Evolutionary conservation across 1,139 yeast species (phyloP).

Genomic region (Yamadazyma diddensiae): DNA sequence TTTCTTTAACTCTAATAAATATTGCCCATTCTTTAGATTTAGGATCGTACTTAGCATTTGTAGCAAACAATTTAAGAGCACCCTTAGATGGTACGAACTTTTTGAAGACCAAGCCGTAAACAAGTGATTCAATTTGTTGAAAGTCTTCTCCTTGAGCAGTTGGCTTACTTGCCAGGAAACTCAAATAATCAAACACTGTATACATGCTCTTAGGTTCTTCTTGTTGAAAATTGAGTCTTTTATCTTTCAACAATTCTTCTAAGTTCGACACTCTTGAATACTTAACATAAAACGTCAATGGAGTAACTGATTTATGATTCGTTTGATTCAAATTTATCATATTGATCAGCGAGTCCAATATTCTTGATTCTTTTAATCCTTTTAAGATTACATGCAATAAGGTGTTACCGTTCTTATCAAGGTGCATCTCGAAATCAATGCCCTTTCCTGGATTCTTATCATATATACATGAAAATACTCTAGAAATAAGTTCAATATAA

Average conservation of each 20-base stretch:
- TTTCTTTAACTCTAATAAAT: slow-evolving; percentile 16
- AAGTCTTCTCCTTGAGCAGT: slow-evolving; percentile 28
- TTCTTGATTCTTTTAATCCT: slow-evolving; percentile 36
- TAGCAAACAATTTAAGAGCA: slow-evolving; percentile 20
- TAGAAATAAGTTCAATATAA: slow-evolving; percentile 49
- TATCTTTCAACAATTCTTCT: slow-evolving; percentile 41
- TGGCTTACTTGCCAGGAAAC: slow-evolving; percentile 32
- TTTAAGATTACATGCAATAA: slow-evolving; percentile 65
- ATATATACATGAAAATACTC: slow-evolving; percentile 46
- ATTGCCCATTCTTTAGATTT: slow-evolving; percentile 34
- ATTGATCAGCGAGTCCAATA: slow-evolving; percentile 30
- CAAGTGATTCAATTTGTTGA: slow-evolving; percentile 35
- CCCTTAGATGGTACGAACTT: slow-evolving; percentile 21
- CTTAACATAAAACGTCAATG: slow-evolving; percentile 68
- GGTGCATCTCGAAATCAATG: slow-evolving; percentile 56
- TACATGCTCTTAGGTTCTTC: slow-evolving; percentile 45
- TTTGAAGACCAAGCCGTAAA: slow-evolving; percentile 39
- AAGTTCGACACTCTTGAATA: slow-evolving; percentile 66
- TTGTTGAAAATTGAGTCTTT: slow-evolving; percentile 40
- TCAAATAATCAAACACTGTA: slow-evolving; percentile 40
- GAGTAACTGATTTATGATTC: slow-evolving; percentile 61
- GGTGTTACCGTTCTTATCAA: slow-evolving; percentile 72
- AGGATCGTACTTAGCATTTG: slow-evolving; percentile 37
- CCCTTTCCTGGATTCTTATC: slow-evolving; percentile 31
- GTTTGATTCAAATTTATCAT: slow-evolving; percentile 58